Evolutionary conservation across 768 basidiomycete genomes (phyloP).

Genomic region (Boletales sp.): DNA sequence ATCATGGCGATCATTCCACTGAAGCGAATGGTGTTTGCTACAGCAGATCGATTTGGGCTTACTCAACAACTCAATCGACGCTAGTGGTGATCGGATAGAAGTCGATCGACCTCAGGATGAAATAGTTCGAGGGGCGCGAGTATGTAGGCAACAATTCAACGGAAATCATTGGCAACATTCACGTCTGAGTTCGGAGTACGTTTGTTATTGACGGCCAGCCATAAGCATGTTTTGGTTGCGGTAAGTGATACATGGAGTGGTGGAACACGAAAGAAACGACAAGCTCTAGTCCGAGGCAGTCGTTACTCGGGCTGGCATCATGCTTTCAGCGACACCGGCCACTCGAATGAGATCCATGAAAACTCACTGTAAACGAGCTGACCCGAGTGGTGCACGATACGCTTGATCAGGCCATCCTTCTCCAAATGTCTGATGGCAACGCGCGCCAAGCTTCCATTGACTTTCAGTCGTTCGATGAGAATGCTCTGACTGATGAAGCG

Average conservation of each 20-base stretch:
- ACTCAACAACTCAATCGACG: no score
- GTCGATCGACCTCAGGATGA: no score
- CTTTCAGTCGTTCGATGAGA: conserved; percentile 97
- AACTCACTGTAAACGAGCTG: conserved; percentile 95
- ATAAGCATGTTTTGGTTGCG: conserved; percentile 30
- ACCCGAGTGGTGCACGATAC: conserved; percentile 90
- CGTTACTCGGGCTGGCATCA: conserved; percentile 41
- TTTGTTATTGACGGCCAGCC: conserved; percentile 9
- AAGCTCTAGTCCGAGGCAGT: conserved; percentile 37
- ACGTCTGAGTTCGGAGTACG: no score
- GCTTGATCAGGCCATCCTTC: conserved; percentile 92
- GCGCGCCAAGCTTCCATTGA: conserved; percentile 93
- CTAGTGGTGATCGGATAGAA: no score
- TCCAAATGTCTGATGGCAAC: conserved; percentile 88
- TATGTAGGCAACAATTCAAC: no score
- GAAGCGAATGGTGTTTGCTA: no score
- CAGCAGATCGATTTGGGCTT: no score
- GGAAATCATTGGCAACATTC: no score
- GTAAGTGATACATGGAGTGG: conserved; percentile 36
- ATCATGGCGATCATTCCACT: no score
- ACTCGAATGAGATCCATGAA: not conserved
- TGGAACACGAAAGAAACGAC: conserved; percentile 18
- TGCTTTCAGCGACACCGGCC: conserved; percentile 1
- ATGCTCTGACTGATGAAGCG: conserved; percentile 97
- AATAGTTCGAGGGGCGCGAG: no score